Conservation (phyloP, 495 filamentous ascomycete species). For the Sphaerosporella brunnea region DNA sequence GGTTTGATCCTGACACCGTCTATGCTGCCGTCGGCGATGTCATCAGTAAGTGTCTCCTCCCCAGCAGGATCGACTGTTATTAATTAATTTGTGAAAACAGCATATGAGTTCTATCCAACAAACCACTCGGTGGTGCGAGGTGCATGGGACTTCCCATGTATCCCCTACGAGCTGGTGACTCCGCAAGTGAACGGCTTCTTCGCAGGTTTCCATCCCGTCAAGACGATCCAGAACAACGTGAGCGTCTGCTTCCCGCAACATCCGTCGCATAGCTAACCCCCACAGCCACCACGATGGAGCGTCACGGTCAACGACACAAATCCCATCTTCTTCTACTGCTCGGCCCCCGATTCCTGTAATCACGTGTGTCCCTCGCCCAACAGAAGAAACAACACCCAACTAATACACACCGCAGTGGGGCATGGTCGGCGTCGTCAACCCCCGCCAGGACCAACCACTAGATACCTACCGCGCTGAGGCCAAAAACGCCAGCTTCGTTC, state of each 20-base stretch:
- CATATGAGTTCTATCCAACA: constrained; percentile 41
- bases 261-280: background rate
- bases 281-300: constrained; percentile 32
- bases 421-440: constrained; percentile 37
- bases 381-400: too few species aligned
- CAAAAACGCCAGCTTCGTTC: constrained; percentile 23
- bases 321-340: constrained; percentile 46
- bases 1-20: background rate
- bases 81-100: constrained; percentile 9
- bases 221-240: constrained; percentile 29
- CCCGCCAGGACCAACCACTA: constrained; percentile 25
- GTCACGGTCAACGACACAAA: constrained; percentile 38
- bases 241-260: background rate
- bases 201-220: constrained; percentile 29
- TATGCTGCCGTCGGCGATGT: background rate
- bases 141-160: constrained; percentile 38
- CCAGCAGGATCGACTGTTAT: background rate
- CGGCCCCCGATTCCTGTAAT: constrained; percentile 26
- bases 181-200: constrained; percentile 32
- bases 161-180: constrained; percentile 38
- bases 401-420: constrained; percentile 25
- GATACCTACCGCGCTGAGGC: constrained; percentile 24
- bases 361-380: background rate
- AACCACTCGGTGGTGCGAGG: constrained; percentile 43
- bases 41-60: background rate